Conservation (phyloP, 1,139 yeast species). For the Hansenula sp. region DNA sequence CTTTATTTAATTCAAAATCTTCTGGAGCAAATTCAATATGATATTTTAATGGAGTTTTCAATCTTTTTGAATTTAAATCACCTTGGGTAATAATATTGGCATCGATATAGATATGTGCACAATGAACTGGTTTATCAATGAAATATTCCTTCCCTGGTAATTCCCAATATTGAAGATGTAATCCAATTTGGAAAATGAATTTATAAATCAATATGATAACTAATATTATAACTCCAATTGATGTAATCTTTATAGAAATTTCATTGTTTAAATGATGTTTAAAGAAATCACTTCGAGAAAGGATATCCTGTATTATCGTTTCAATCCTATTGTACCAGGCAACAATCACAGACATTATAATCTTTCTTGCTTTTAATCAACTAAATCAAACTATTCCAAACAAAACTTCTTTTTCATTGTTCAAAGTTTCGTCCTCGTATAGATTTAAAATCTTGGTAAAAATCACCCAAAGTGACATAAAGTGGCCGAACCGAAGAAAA, state of each 20-base stretch:
- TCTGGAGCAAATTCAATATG: slow-evolving; percentile 81
- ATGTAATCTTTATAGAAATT: slow-evolving; percentile 17
- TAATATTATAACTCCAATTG: slow-evolving; percentile 12
- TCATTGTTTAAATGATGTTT: slow-evolving; percentile 18
- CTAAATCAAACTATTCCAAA: neutral
- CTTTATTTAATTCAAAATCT: slow-evolving; percentile 55
- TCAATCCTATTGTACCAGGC: neutral
- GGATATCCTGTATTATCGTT: neutral
- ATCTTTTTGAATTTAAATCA: slow-evolving; percentile 12
- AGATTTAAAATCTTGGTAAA: too few species aligned
- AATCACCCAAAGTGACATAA: too few species aligned
- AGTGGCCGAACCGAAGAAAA: too few species aligned
- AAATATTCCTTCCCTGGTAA: slow-evolving; percentile 63
- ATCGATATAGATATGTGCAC: slow-evolving; percentile 65
- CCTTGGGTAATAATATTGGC: slow-evolving; percentile 36
- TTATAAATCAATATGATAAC: slow-evolving; percentile 10
- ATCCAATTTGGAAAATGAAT: slow-evolving; percentile 11
- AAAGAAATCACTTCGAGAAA: slow-evolving; percentile 6
- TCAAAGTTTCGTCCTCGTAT: too few species aligned
- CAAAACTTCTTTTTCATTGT: too few species aligned
- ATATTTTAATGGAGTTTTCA: slow-evolving; percentile 44
- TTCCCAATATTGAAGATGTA: slow-evolving; percentile 19
- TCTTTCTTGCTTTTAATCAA: too few species aligned
- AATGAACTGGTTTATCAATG: slow-evolving; percentile 68
- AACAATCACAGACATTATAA: neutral